Evolutionary conservation across 2,329 filamentous ascomycete genomes (phyloP).

Genomic region (Metarhizium sp.): DNA sequence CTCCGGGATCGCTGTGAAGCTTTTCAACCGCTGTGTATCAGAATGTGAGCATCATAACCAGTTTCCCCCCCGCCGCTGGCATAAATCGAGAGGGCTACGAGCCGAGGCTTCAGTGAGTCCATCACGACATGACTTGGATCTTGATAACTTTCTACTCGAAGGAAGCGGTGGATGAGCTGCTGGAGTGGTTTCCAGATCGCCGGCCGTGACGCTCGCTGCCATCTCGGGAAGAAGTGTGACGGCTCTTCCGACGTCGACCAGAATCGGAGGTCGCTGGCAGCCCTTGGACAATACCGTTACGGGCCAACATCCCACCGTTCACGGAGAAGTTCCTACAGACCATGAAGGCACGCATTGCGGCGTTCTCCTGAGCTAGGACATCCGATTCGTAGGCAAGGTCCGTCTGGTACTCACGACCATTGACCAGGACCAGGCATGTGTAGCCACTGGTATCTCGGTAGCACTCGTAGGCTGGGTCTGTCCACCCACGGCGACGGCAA

Average conservation of each 20-base stretch:
- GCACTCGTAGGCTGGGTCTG: slow-evolving; percentile 79
- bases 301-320: slow-evolving; percentile 82
- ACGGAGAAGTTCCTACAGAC: slow-evolving; percentile 96
- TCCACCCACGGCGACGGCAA: slow-evolving; percentile 90
- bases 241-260: slow-evolving; percentile 41
- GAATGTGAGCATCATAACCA: background rate
- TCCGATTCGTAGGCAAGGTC: slow-evolving; percentile 78
- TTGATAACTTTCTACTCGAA: slow-evolving; percentile 35
- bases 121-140: background rate
- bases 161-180: slow-evolving; percentile 53
- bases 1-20: slow-evolving; percentile 26
- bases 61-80: background rate
- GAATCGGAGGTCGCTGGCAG: slow-evolving; percentile 43
- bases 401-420: slow-evolving; percentile 93
- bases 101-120: background rate
- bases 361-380: slow-evolving; percentile 79
- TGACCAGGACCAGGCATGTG: slow-evolving; percentile 86
- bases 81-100: background rate
- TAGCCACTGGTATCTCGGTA: slow-evolving; percentile 67
- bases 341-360: slow-evolving; percentile 93
- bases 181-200: slow-evolving; percentile 49
- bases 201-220: slow-evolving; percentile 35
- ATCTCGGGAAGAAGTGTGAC: slow-evolving; percentile 39
- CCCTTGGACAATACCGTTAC: slow-evolving; percentile 59
- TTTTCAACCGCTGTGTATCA: slow-evolving; percentile 25